These are phyloP conservation scores for Cryptococcus floricola DNA, from an alignment of 1,284 basidiomycete genomes.

Conservation along the genomic window DNA sequence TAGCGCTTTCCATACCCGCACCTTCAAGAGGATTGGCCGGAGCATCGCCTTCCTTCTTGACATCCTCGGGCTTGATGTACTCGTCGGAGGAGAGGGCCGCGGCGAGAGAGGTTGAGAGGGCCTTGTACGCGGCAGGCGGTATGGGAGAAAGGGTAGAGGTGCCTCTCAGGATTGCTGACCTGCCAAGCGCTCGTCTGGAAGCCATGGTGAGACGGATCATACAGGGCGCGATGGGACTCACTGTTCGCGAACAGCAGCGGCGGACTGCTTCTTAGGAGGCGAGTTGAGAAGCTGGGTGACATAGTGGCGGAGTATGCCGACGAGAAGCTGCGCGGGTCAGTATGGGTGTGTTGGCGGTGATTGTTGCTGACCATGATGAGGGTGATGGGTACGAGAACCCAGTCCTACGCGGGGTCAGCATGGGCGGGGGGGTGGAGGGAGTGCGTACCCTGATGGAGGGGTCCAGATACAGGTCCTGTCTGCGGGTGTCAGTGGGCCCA, in stretches of 20 bases:
- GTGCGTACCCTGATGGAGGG: constrained; percentile 76
- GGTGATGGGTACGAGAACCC: constrained; percentile 91
- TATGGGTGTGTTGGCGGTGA: neutral
- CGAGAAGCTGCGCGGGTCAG: constrained; percentile 64
- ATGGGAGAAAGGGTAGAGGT: constrained; percentile 75
- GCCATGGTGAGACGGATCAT: neutral
- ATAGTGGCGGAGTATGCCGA: constrained; percentile 91
- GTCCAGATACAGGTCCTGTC: constrained; percentile 69
- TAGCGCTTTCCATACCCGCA: constrained; percentile 93
- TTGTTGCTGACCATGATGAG: constrained; percentile 74
- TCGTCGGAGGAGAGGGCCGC: constrained; percentile 68
- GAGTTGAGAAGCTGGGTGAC: constrained; percentile 82
- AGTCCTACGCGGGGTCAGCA: constrained; percentile 45
- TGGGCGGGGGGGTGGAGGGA: too few species aligned
- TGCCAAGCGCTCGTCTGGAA: constrained; percentile 71
- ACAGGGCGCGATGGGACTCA: constrained; percentile 37
- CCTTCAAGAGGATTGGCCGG: constrained; percentile 73
- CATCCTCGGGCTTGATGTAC: constrained; percentile 72
- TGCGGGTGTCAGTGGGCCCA: constrained; percentile 5
- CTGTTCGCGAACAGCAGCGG: constrained; percentile 87
- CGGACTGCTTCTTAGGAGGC: constrained; percentile 73
- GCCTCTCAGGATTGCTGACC: constrained; percentile 75
- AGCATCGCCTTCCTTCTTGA: constrained; percentile 53
- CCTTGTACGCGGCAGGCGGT: constrained; percentile 66
- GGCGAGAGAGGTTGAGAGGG: constrained; percentile 69